phyloP scores from a whole-genome alignment of 2,329 filamentous ascomycete species.

The Septoria petroselini region DNA sequence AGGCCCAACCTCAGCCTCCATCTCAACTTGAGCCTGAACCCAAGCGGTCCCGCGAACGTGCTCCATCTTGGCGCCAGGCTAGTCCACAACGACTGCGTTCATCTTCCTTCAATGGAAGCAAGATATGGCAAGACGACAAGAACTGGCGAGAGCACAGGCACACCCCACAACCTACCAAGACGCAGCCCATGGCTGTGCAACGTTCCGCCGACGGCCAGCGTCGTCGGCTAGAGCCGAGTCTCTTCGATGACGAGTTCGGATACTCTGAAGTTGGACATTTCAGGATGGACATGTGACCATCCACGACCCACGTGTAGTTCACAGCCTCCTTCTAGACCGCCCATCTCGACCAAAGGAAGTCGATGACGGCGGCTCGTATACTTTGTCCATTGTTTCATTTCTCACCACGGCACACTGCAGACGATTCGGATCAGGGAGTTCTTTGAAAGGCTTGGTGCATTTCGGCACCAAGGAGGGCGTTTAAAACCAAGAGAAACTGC shows the following conservation, averaged over 20 bases:
- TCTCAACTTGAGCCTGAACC: conserved; percentile 20
- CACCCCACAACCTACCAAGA: conserved; percentile 18
- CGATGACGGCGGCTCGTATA: conserved; percentile 4
- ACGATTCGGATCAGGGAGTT: conserved; percentile 15
- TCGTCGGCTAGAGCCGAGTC: conserved; percentile 34
- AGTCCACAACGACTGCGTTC: conserved; percentile 31
- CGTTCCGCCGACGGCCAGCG: conserved; percentile 20
- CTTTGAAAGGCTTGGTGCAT: conserved; percentile 17
- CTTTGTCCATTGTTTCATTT: conserved; percentile 24
- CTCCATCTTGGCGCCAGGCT: conserved; percentile 36
- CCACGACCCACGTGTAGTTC: conserved; percentile 12
- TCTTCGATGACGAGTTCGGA: conserved; percentile 36
- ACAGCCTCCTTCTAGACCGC: conserved; percentile 18
- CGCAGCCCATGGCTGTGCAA: conserved; percentile 20
- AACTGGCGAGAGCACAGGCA: conserved; percentile 50
- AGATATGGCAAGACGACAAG: conserved; percentile 46
- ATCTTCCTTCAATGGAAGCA: conserved; percentile 39
- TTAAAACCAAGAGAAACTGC: conserved; percentile 23
- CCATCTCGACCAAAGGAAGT: background rate
- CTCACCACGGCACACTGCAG: conserved; percentile 21
- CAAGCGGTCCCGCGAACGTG: conserved; percentile 30
- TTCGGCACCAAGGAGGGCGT: conserved; percentile 10
- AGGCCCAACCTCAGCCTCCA: conserved; percentile 29
- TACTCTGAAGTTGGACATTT: conserved; percentile 61
- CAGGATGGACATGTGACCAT: conserved; percentile 50